phyloP scores from a whole-genome alignment of 306 rosid genomes.

The Arachis stenosperma region DNA sequence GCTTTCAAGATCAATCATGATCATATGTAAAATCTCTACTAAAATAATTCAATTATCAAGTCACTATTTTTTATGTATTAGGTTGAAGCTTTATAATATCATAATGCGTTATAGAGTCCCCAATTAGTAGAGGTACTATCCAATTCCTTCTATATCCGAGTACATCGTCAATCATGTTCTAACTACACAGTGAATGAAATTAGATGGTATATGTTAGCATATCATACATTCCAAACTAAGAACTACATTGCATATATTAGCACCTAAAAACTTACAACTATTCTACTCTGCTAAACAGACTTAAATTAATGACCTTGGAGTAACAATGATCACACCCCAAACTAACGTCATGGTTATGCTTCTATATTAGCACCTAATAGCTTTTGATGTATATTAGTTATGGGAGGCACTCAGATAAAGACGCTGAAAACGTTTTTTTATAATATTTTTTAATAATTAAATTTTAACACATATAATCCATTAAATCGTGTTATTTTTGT shows the following conservation, averaged over 20 bases:
- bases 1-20: conserved; percentile 33
- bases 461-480: too few relatives aligned
- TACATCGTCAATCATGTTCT: background rate
- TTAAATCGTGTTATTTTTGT: too few relatives aligned
- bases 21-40: conserved; percentile 13
- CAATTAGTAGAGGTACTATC: conserved; percentile 21
- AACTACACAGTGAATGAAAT: conserved; percentile 13
- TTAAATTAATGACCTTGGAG: conserved; percentile 38
- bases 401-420: too few relatives aligned
- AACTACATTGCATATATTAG: conserved; percentile 16
- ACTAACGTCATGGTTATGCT: conserved; percentile 4
- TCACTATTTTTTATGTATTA: conserved; percentile 33
- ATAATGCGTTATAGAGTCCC: conserved; percentile 8
- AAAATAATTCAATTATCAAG: background rate
- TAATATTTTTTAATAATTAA: too few relatives aligned
- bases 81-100: conserved; percentile 23
- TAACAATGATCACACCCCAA: conserved; percentile 30
- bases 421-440: too few relatives aligned
- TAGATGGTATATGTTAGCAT: conserved; percentile 34
- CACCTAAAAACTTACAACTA: background rate
- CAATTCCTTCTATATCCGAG: conserved; percentile 4
- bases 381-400: too few relatives aligned
- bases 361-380: conserved; percentile 10
- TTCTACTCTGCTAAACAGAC: conserved; percentile 59
- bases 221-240: conserved; percentile 15